These are phyloP conservation scores for Coix lacrymajobi DNA, from an alignment of 176 grass and related monocot genomes.

Conservation along the genomic window DNA sequence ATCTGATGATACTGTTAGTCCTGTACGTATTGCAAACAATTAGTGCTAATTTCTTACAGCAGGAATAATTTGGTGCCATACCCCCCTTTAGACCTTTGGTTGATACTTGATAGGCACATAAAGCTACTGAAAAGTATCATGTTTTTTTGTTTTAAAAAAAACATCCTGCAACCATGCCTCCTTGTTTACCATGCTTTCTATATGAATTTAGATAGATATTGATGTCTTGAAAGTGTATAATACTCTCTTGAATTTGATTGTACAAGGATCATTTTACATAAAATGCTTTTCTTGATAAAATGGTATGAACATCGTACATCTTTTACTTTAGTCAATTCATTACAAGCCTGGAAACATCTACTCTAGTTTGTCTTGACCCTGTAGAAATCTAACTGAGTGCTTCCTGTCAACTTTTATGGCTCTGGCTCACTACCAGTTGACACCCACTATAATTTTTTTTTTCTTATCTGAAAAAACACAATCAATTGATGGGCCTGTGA, in stretches of 20 bases:
- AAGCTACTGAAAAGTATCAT: neutral
- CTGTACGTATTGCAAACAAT: neutral
- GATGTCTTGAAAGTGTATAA: neutral
- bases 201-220: neutral
- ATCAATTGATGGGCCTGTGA: neutral
- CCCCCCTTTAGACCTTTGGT: neutral
- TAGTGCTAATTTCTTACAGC: constrained; percentile 7
- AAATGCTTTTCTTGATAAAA: constrained; percentile 1
- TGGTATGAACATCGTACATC: neutral
- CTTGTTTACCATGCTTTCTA: neutral
- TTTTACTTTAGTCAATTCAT: neutral
- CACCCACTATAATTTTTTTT: neutral
- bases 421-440: neutral
- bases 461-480: constrained; percentile 2
- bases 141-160: neutral
- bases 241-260: neutral
- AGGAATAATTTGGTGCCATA: neutral
- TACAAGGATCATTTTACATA: neutral
- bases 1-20: neutral
- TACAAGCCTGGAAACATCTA: neutral
- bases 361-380: neutral
- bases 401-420: neutral
- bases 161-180: neutral
- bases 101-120: neutral
- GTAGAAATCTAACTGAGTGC: neutral